Evolutionary conservation across 768 basidiomycete genomes (phyloP), one percentile per base, ranked within the genome.

Genomic region (Thelephora aurantiotincta): DNA sequence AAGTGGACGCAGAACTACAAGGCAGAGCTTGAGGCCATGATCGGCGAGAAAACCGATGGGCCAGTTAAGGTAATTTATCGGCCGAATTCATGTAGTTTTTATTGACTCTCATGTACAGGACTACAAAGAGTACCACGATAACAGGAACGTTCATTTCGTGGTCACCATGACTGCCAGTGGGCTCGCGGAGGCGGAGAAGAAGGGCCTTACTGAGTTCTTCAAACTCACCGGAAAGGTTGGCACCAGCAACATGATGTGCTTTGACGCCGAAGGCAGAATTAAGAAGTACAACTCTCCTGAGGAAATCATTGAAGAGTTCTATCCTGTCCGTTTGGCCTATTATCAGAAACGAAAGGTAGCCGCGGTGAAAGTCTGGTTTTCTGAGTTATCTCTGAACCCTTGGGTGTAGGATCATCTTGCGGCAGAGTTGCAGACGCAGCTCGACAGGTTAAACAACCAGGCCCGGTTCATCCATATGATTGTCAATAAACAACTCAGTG

Each of bases 401-500:
- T 37, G 18, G 13, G 5, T n/a, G 11, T 46, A 97, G 92, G 91
- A 94, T 60, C 73, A 73, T 63, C 73, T 93, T 46, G 85, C 90
- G 9, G 76, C 76, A 52, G 85, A 93, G 56, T 70, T 99, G 26
- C 83, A 91, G 56, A 67, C 65, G 37, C 76, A 79, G 35, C 80
- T 87, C 50, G 92, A 97, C 58, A 85, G 77, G 53, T 69, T 97
- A 14, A 80, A 79, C 48, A 98, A 98, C 61, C 96, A 99, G 60
- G 94, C 91, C 11, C 83, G 93, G 18, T 99, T 99, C 64, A 80
- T 99, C 44, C 77, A 90, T 62, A 93, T 97, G 92, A 94, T 98
- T 55, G 73, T 98, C 48, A 77, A 82, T 55, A 86, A 78, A 60
- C 68, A 90, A 58, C 74, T 98, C 16, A 63, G 74, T 23, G 80